Base-by-base conservation (phyloP, 306 rosid species). In the Rosa rugosa region DNA sequence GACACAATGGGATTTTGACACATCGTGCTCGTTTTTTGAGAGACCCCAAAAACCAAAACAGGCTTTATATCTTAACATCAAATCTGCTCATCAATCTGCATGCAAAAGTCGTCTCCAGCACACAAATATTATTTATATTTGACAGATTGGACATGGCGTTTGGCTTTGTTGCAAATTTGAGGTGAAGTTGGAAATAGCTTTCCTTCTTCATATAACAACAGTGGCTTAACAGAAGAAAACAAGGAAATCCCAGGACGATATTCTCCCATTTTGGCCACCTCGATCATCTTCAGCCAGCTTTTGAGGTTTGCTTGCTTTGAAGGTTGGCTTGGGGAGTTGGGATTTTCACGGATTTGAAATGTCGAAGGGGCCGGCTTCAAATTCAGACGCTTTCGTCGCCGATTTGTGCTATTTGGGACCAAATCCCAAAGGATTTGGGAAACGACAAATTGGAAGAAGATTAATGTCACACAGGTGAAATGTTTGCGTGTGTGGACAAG, bases 21-120 rank as follows among this genome's bases (percentile, higher is more conserved):
- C 90, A 89, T 87, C 95, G 87, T 84, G 96, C 98, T 90, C 94
- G 85, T 80, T 89, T 85, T 91, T 89, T 90, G 87, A 89, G 94
- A 85, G 53, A 71, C 84, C 71, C 90, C 80, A 47, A 36, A 67
- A 67, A 17, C 46, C 60, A 31, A 11, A 34, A 60, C 88, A 84
- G 87, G 86, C 89, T 83, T 62, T 60, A 59, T 63, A 14, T 34
- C 71, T 67, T 34, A 17, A 85, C 80, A 90, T 87, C 94, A 86
- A 86, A 85, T 85, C 6, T n/a, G 71, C 86, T 80, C 87, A 77
- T 87, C 90, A 81, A 90, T 84, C 85, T 87, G 91, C 88, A 87
- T 82, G 89, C 85, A 81, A 63, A 69, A 75, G 80, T 69, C 77
- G 83, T 67, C 77, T 76, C 23, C 47, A 42, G n/a, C 36, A n/a